Evolutionary conservation across 164 flowering plant species (phyloP), one percentile per base, ranked within the genome.

Genomic region (Vitis rupestris): DNA sequence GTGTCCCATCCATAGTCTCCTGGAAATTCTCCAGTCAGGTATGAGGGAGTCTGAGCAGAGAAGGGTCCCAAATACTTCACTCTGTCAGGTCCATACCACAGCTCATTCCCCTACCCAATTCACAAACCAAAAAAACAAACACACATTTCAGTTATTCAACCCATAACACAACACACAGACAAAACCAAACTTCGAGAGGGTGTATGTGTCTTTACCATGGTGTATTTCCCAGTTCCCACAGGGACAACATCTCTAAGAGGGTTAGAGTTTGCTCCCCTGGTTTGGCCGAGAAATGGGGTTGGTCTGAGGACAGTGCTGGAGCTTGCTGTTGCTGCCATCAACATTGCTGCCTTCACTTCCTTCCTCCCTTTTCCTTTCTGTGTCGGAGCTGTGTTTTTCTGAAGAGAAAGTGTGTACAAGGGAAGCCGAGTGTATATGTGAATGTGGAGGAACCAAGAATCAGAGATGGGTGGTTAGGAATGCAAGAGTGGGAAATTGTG

Each of bases 1-100:
- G 98, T 91, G 82, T 90, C 96, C 98, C 97, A 93, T 12, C 98
- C 98, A 52, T 93, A 93, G 68, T 93, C 98, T 61, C 98, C 96
- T 10, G 96, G 97, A 64, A 92, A 94, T 75, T 94, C 98, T 68
- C 98, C 98, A 29, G 83, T 92, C 64, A 90, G 80, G 80, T 94
- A 92, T 1, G 97, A 86, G 1, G 98, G 98, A 23, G 95, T 92
- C 80, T 94, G 97, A 64, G 92, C 97, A 49, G 98, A 94, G 73
- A 94, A 94, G 31, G 97, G 98, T 65, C 98, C 97, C 87, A 94
- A 79, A 83, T 86, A 94, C 85, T 94, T 94, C 56, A 92, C 92
- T 19, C 98, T 74, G 82, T 94, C 97, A 0, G 98, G 95, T 27
- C 98, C 98, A 72, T 94, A 94, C 97, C 98, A 94, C 65, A 92